Evolutionary conservation across 2,329 filamentous ascomycete genomes (phyloP).

Genomic region (Ophiostoma sp.): DNA sequence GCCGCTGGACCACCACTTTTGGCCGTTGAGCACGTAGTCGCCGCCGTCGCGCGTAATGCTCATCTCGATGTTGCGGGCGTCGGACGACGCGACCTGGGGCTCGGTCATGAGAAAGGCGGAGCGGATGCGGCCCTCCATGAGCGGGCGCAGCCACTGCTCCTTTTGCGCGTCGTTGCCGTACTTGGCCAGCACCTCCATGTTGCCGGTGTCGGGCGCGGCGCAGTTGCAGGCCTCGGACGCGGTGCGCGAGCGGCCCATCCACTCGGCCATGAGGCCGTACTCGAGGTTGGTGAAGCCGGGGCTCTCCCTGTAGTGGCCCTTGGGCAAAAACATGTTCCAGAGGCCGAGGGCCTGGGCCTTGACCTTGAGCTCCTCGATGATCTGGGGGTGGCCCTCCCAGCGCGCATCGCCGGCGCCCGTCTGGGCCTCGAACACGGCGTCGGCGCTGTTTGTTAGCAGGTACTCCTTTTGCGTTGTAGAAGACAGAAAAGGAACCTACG

Average conservation of each 20-base stretch:
- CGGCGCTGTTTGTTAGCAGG: conserved; percentile 50
- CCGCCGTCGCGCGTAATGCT: conserved; percentile 77
- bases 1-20: conserved; percentile 99
- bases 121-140: conserved; percentile 78
- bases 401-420: conserved; percentile 68
- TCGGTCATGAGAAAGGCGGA: conserved; percentile 94
- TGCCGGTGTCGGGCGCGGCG: conserved; percentile 84
- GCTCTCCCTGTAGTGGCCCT: conserved; percentile 90
- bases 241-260: conserved; percentile 76
- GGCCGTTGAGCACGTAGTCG: conserved; percentile 83
- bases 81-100: conserved; percentile 78
- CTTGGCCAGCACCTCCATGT: conserved; percentile 92
- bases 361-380: conserved; percentile 84
- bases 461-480: not conserved
- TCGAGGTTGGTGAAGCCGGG: conserved; percentile 93
- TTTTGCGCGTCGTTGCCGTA: conserved; percentile 86
- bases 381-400: conserved; percentile 72
- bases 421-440: conserved; percentile 73
- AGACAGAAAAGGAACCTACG: conserved; percentile 45
- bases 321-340: conserved; percentile 98
- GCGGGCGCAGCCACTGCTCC: conserved; percentile 70
- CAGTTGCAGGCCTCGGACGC: conserved; percentile 89
- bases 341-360: conserved; percentile 78
- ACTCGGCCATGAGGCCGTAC: conserved; percentile 96
- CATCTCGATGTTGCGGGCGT: conserved; percentile 89